Evolutionary conservation across 305 asterid genomes (phyloP).

Genomic region (Plantago rigida): DNA sequence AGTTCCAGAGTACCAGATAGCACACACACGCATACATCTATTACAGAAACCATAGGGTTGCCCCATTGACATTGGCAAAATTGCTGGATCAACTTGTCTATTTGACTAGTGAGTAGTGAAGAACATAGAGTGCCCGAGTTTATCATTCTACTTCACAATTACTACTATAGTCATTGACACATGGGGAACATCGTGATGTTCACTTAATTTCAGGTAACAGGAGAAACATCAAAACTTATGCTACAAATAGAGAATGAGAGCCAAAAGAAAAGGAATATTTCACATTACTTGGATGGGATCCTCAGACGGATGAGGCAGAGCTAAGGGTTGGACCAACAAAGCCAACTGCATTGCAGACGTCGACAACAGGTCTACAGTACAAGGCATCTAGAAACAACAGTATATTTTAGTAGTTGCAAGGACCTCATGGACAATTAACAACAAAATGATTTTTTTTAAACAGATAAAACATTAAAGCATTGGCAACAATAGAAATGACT

Average conservation of each 20-base stretch:
- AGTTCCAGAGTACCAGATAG: background rate
- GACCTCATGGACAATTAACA: background rate
- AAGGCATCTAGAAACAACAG: constrained; percentile 61
- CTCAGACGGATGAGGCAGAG: constrained; percentile 95
- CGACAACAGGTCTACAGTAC: constrained; percentile 83
- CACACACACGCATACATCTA: background rate
- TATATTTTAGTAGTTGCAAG: constrained; percentile 13
- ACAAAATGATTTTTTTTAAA: constrained; percentile 10
- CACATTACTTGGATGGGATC: constrained; percentile 79
- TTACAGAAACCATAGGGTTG: background rate
- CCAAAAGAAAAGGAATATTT: constrained; percentile 12
- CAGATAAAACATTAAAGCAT: constrained; percentile 12
- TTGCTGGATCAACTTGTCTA: background rate
- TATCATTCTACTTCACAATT: background rate
- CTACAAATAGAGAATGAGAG: constrained; percentile 14
- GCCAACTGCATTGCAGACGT: constrained; percentile 96
- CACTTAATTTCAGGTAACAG: constrained; percentile 10
- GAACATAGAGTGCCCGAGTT: background rate
- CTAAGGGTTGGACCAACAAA: constrained; percentile 93
- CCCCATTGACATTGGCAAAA: background rate
- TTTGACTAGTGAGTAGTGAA: no score
- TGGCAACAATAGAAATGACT: background rate
- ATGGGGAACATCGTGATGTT: background rate
- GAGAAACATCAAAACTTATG: constrained; percentile 11
- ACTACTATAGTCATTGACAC: background rate